Evolutionary conservation across 2,329 filamentous ascomycete species (phyloP).

Genomic region (Diaporthe citriasiana): DNA sequence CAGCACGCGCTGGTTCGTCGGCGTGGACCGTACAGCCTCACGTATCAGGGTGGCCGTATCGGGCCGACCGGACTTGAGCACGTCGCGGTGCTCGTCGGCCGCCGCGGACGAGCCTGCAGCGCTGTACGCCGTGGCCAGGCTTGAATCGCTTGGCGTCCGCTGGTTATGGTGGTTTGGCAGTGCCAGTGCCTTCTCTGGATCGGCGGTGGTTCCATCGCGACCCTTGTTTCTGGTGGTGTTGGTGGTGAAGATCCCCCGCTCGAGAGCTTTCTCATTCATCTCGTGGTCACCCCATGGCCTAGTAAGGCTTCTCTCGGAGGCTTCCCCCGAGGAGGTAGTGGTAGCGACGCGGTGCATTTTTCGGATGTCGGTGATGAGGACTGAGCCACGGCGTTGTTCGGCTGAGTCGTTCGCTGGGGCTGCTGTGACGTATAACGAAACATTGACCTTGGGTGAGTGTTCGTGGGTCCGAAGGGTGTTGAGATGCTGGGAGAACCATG

Average conservation of each 20-base stretch:
- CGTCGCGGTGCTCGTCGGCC: constrained; percentile 45
- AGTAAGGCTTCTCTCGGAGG: constrained; percentile 38
- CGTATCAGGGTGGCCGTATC: constrained; percentile 57
- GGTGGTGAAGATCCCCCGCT: neutral
- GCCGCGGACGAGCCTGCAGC: constrained; percentile 15
- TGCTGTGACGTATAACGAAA: constrained; percentile 57
- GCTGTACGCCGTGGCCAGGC: constrained; percentile 28
- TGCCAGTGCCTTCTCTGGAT: constrained; percentile 27
- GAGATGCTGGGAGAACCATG: constrained; percentile 57
- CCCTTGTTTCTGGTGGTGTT: neutral
- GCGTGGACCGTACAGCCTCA: constrained; percentile 53
- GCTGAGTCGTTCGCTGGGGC: constrained; percentile 35
- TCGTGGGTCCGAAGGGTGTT: constrained; percentile 55
- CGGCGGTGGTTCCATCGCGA: neutral
- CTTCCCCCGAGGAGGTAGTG: constrained; percentile 40
- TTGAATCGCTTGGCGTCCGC: constrained; percentile 15
- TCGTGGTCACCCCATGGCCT: constrained; percentile 36
- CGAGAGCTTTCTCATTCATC: constrained; percentile 44
- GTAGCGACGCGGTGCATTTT: constrained; percentile 4
- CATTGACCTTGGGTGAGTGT: constrained; percentile 55
- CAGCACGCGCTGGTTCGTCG: constrained; percentile 55
- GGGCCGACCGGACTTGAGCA: constrained; percentile 56
- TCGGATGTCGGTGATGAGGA: constrained; percentile 35
- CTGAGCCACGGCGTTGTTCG: constrained; percentile 31
- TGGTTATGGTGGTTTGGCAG: neutral